phyloP scores from a whole-genome alignment of 2,329 filamentous ascomycete species.

The Emydomyces testavorans region DNA sequence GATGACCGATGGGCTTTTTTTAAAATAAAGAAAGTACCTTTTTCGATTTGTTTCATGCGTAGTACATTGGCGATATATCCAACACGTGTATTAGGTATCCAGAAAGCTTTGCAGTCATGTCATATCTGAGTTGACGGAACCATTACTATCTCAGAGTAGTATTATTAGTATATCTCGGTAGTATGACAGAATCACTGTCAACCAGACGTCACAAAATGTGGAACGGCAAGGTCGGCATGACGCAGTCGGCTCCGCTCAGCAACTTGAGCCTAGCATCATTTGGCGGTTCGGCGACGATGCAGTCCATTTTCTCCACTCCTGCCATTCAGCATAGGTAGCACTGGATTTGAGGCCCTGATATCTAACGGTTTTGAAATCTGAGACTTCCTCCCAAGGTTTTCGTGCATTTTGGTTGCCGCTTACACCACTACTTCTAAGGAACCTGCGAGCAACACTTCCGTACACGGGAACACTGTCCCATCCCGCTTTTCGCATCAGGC shows the following conservation, averaged over 20 bases:
- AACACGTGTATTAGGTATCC: no score
- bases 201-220: not conserved
- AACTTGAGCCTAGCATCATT: constrained; percentile 6
- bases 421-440: constrained; percentile 34
- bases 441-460: constrained; percentile 27
- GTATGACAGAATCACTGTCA: no score
- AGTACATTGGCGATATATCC: no score
- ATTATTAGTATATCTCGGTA: no score
- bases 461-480: constrained; percentile 54
- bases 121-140: no score
- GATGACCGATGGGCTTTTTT: no score
- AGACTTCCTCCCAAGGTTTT: constrained; percentile 60
- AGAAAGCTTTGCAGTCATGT: no score
- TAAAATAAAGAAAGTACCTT: no score
- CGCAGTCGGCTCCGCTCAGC: not conserved
- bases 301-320: constrained; percentile 67
- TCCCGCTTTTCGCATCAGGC: constrained; percentile 86
- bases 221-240: not conserved
- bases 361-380: constrained; percentile 61
- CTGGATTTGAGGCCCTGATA: constrained; percentile 77
- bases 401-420: constrained; percentile 15
- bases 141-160: no score
- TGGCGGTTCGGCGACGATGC: constrained; percentile 10
- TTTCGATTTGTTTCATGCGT: no score
- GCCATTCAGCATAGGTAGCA: constrained; percentile 61